Evolutionary conservation across 495 filamentous ascomycete genomes (phyloP).

Genomic region (Bacidia gigantensis): DNA sequence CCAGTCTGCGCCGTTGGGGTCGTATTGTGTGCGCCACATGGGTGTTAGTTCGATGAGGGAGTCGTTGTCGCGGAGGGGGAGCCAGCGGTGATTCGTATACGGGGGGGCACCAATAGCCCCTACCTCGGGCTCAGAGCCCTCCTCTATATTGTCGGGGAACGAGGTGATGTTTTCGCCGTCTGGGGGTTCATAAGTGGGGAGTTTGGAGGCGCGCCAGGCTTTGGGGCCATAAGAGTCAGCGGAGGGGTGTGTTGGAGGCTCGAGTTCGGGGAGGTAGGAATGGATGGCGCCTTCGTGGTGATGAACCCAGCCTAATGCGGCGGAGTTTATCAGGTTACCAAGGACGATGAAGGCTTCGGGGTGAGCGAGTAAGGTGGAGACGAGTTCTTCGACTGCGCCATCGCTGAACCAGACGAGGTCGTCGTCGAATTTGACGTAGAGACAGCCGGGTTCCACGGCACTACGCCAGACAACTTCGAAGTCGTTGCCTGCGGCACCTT

Average conservation of each 20-base stretch:
- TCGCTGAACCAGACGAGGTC: slow-evolving; percentile 34
- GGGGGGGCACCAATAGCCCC: slow-evolving; percentile 1
- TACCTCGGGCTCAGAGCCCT: not conserved
- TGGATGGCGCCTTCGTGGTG: slow-evolving; percentile 29
- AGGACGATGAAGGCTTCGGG: slow-evolving; percentile 31
- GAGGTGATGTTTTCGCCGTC: not conserved
- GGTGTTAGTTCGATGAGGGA: slow-evolving; percentile 5
- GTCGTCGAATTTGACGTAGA: slow-evolving; percentile 39
- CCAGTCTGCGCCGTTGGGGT: slow-evolving; percentile 1
- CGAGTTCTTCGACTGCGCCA: slow-evolving; percentile 28
- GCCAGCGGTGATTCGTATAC: slow-evolving; percentile 16
- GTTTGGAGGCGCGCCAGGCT: slow-evolving; percentile 9
- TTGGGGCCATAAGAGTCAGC: not conserved
- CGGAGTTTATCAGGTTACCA: slow-evolving; percentile 33
- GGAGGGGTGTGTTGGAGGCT: not conserved
- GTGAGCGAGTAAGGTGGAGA: slow-evolving; percentile 26
- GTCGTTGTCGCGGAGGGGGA: slow-evolving; percentile 8
- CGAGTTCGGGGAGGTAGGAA: slow-evolving; percentile 29
- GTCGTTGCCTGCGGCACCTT: slow-evolving; percentile 14
- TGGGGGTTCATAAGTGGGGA: slow-evolving; percentile 5
- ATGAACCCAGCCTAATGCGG: slow-evolving; percentile 30
- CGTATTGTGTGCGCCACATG: slow-evolving; percentile 9
- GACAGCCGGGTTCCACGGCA: slow-evolving; percentile 23
- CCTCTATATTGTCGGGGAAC: not conserved
- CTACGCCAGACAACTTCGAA: slow-evolving; percentile 23